These are phyloP conservation scores for Onygenales sp. DNA, from an alignment of 2,329 filamentous ascomycete genomes.

Conservation along the genomic window DNA sequence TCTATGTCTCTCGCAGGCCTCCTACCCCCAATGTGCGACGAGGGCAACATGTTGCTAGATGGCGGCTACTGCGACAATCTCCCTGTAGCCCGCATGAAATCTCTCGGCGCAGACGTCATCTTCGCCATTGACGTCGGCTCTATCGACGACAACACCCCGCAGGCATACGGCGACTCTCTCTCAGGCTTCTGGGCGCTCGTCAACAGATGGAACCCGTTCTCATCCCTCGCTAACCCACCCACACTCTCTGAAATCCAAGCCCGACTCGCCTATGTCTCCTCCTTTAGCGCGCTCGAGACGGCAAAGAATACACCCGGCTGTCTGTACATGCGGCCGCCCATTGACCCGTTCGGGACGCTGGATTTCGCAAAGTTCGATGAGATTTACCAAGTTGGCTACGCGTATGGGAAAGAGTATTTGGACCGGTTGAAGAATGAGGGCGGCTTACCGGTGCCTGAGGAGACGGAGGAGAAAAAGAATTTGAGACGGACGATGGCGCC, in stretches of 20 bases:
- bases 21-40: slow-evolving; percentile 87
- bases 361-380: slow-evolving; percentile 98
- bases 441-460: slow-evolving; percentile 58
- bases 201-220: slow-evolving; percentile 97
- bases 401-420: slow-evolving; percentile 73
- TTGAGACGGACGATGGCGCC: slow-evolving; percentile 71
- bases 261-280: slow-evolving; percentile 86
- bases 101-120: slow-evolving; percentile 81
- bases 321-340: slow-evolving; percentile 90
- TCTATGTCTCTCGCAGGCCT: slow-evolving; percentile 95
- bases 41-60: slow-evolving; percentile 92
- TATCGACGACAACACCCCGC: slow-evolving; percentile 83
- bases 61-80: slow-evolving; percentile 96
- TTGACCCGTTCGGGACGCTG: slow-evolving; percentile 85
- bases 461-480: slow-evolving; percentile 67
- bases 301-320: slow-evolving; percentile 87
- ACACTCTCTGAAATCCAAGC: slow-evolving; percentile 95
- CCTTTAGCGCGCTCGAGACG: slow-evolving; percentile 84
- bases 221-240: slow-evolving; percentile 76
- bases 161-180: slow-evolving; percentile 85
- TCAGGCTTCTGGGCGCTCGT: slow-evolving; percentile 91
- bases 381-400: slow-evolving; percentile 82
- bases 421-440: slow-evolving; percentile 69
- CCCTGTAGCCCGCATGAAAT: slow-evolving; percentile 95
- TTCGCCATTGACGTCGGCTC: slow-evolving; percentile 94